phyloP scores from a whole-genome alignment of 2,329 filamentous ascomycete species.

The Calonectria montana region DNA sequence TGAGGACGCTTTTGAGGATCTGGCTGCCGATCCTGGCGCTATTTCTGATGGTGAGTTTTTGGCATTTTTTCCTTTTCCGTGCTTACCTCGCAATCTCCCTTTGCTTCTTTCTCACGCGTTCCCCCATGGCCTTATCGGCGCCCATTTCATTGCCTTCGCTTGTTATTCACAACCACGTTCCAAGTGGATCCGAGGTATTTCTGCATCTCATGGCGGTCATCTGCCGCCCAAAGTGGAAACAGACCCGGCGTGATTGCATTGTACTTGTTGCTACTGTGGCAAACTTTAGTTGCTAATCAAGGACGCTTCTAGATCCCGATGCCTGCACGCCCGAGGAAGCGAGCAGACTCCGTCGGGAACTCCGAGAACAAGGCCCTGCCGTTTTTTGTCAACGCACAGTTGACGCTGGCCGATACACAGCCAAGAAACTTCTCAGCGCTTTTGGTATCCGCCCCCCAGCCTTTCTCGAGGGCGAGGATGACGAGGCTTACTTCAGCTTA shows the following conservation, averaged over 20 bases:
- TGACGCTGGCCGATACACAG: slow-evolving; percentile 75
- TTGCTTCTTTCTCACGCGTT: slow-evolving; percentile 3
- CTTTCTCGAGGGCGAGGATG: slow-evolving; percentile 75
- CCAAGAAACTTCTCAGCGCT: slow-evolving; percentile 86
- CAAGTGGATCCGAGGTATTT: slow-evolving; percentile 23
- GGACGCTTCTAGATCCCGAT: slow-evolving; percentile 52
- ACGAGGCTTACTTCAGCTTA: slow-evolving; percentile 80
- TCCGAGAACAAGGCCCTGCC: slow-evolving; percentile 81
- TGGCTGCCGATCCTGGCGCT: slow-evolving; percentile 64
- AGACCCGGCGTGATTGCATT: slow-evolving; percentile 2
- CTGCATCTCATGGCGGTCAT: neutral
- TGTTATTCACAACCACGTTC: slow-evolving; percentile 16
- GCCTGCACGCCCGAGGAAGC: slow-evolving; percentile 77
- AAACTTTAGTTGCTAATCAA: slow-evolving; percentile 15
- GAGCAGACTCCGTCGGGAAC: slow-evolving; percentile 72
- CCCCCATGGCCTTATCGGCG: slow-evolving; percentile 2
- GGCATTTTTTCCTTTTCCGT: slow-evolving; percentile 21
- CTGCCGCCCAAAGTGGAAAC: neutral
- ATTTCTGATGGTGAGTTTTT: slow-evolving; percentile 56
- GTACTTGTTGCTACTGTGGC: slow-evolving; percentile 6
- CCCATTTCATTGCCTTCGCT: neutral
- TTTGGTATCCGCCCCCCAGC: slow-evolving; percentile 81
- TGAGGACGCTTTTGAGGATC: slow-evolving; percentile 70
- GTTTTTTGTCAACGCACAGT: slow-evolving; percentile 81
- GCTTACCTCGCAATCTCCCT: neutral